Percentiles rank a stretch among this genome's conserved stretches.
These are phyloP conservation scores for Helotiales sp. DNA, from an alignment of 2,329 filamentous ascomycete genomes.

Conservation along the genomic window DNA sequence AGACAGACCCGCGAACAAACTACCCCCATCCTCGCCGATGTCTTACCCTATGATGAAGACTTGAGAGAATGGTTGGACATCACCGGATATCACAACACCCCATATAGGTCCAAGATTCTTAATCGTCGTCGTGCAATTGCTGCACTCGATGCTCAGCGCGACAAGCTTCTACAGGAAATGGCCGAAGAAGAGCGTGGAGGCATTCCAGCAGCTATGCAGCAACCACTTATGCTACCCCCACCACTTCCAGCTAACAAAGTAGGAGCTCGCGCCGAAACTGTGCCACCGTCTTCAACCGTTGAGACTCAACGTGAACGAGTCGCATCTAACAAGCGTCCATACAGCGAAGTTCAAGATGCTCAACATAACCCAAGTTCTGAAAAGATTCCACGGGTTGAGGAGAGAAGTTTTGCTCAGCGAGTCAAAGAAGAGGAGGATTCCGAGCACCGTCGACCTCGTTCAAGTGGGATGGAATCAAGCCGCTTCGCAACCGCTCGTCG, in stretches of 20 bases:
- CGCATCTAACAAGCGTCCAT: slow-evolving; percentile 32
- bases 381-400: slow-evolving; percentile 30
- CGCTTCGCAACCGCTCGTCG: slow-evolving; percentile 22
- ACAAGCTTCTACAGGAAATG: slow-evolving; percentile 32
- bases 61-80: slow-evolving; percentile 39
- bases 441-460: slow-evolving; percentile 24
- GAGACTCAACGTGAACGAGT: slow-evolving; percentile 18
- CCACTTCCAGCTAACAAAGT: slow-evolving; percentile 24
- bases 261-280: slow-evolving; percentile 10
- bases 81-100: slow-evolving; percentile 36
- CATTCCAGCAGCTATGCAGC: slow-evolving; percentile 11
- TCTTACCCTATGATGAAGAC: slow-evolving; percentile 32
- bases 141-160: slow-evolving; percentile 35
- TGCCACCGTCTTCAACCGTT: slow-evolving; percentile 6
- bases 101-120: slow-evolving; percentile 36
- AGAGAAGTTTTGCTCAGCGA: slow-evolving; percentile 14
- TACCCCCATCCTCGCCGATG: slow-evolving; percentile 25
- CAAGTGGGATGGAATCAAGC: slow-evolving; percentile 21
- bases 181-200: slow-evolving; percentile 27
- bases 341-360: slow-evolving; percentile 28
- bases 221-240: slow-evolving; percentile 27
- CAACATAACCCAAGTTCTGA: slow-evolving; percentile 12
- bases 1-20: slow-evolving; percentile 13
- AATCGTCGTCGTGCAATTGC: slow-evolving; percentile 30
- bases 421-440: slow-evolving; percentile 23